Conservation (phyloP, 108 stramenopile genomes). For the Schizochytrium sp. region DNA sequence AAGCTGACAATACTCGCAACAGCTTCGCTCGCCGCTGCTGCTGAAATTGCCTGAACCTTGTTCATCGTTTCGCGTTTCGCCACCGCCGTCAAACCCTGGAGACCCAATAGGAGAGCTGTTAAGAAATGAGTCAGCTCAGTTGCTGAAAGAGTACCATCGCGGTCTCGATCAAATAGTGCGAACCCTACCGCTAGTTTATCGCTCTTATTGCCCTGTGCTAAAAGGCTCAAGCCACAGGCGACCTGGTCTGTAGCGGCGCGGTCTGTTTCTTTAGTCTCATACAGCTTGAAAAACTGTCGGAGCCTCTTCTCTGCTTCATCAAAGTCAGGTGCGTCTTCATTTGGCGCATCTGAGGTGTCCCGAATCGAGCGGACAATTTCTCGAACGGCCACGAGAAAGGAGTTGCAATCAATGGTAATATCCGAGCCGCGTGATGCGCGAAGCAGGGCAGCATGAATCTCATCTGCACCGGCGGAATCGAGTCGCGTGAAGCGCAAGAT, state of each 20-base stretch:
- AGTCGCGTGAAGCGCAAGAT: neutral
- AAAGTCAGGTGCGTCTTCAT: neutral
- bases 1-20: neutral
- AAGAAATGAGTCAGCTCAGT: constrained; percentile 4
- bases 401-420: neutral
- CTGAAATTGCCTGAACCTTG: constrained; percentile 28
- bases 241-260: constrained; percentile 53
- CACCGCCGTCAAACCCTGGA: constrained; percentile 19
- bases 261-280: neutral
- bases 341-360: neutral
- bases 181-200: constrained; percentile 52
- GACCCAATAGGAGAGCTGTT: neutral
- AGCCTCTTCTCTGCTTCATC: neutral
- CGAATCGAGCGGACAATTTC: constrained; percentile 19
- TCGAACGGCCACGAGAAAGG: constrained; percentile 11
- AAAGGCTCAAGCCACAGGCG: constrained; percentile 30
- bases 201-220: constrained; percentile 56
- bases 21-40: constrained; percentile 31
- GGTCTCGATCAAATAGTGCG: constrained; percentile 41
- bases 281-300: constrained; percentile 31
- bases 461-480: constrained; percentile 6
- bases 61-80: neutral
- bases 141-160: neutral
- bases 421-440: constrained; percentile 41
- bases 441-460: constrained; percentile 47